A percentile compares a stretch with the other conserved stretches of the same genome.
Conservation (phyloP, 179 eudicot genomes). For the Carnegiea gigantea region DNA sequence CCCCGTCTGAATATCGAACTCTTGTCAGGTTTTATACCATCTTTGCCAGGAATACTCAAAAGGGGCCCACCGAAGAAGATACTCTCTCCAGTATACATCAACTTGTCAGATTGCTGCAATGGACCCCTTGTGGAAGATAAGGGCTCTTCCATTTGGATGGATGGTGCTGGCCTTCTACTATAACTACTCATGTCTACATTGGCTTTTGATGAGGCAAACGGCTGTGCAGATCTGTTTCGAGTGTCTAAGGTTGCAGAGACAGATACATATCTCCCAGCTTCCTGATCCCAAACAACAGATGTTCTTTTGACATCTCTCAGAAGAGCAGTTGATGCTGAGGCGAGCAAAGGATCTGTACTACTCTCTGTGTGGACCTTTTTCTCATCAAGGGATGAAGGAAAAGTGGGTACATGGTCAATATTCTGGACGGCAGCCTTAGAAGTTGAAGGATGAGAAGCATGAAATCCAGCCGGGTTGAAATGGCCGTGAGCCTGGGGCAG, state of each 20-base stretch:
- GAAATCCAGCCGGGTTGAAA: slow-evolving; percentile 28
- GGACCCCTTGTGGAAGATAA: slow-evolving; percentile 39
- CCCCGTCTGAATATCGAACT: slow-evolving; percentile 54
- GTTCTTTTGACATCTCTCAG: slow-evolving; percentile 76
- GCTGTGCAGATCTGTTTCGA: slow-evolving; percentile 40
- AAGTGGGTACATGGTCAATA: slow-evolving; percentile 24
- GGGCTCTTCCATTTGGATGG: slow-evolving; percentile 38
- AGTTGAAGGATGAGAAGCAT: slow-evolving; percentile 32
- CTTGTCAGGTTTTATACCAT: slow-evolving; percentile 44
- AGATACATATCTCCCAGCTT: slow-evolving; percentile 89
- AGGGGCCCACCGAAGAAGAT: slow-evolving; percentile 95
- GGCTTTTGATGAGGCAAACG: slow-evolving; percentile 29
- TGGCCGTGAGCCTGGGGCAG: slow-evolving; percentile 65
- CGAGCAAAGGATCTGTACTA: slow-evolving; percentile 49
- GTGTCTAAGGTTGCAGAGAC: slow-evolving; percentile 66
- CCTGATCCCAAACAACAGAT: slow-evolving; percentile 95
- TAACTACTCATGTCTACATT: slow-evolving; percentile 35
- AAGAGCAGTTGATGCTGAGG: slow-evolving; percentile 48
- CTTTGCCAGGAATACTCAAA: slow-evolving; percentile 48
- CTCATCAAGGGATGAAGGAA: slow-evolving; percentile 49
- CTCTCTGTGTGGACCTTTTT: slow-evolving; percentile 48
- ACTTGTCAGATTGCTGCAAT: slow-evolving; percentile 57
- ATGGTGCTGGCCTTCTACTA: slow-evolving; percentile 33
- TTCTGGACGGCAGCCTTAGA: slow-evolving; percentile 32
- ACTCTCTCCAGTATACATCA: slow-evolving; percentile 69